These are phyloP conservation scores for Backusella psychrophila DNA, from an alignment of 192 early-diverging fungal genomes.

Conservation along the genomic window DNA sequence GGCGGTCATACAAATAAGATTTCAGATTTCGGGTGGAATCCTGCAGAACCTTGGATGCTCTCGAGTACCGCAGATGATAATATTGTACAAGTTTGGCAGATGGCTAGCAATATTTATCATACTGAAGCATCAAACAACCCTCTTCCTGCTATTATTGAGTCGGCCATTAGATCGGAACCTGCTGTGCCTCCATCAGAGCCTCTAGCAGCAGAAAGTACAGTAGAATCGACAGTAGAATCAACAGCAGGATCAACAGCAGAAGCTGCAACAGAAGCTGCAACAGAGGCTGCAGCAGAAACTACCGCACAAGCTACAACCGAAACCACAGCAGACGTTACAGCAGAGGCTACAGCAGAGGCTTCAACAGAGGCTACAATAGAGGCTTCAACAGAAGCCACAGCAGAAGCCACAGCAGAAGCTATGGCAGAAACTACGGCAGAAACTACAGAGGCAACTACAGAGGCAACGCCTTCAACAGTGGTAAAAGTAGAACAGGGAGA, in stretches of 20 bases:
- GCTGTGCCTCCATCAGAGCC: neutral
- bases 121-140: neutral
- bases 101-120: slow-evolving; percentile 47
- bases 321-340: neutral
- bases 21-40: slow-evolving; percentile 95
- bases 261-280: neutral
- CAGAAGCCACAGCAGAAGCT: neutral
- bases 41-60: slow-evolving; percentile 91
- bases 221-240: too few species aligned
- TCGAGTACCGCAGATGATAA: slow-evolving; percentile 96
- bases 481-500: neutral
- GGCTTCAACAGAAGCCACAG: neutral
- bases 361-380: neutral
- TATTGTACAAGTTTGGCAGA: slow-evolving; percentile 98
- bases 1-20: slow-evolving; percentile 98
- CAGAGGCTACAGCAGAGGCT: neutral
- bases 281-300: neutral
- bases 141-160: neutral
- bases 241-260: too few species aligned
- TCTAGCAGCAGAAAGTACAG: neutral
- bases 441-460: neutral
- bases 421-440: neutral
- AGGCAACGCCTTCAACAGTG: neutral
- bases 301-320: neutral
- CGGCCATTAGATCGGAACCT: neutral